Evolutionary conservation across 352 stramenopile genomes (phyloP).

Genomic region (Phytopythium delawarense): DNA sequence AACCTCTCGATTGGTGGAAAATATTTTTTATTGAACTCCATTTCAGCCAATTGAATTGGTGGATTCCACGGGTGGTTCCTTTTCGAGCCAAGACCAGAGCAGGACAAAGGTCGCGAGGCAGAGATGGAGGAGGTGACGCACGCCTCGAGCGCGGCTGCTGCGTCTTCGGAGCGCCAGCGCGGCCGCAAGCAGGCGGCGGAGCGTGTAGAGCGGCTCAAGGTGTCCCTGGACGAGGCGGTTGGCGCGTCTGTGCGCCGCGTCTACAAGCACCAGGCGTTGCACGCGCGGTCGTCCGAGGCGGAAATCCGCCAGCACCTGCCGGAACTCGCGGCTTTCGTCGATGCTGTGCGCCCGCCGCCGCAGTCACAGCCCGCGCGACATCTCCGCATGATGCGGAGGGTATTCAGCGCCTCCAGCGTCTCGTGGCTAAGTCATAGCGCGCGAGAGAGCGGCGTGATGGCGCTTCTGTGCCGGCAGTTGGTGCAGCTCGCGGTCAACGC

Average conservation of each 20-base stretch:
- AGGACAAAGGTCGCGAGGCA: neutral
- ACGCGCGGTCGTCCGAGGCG: neutral
- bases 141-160: neutral
- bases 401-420: slow-evolving; percentile 34
- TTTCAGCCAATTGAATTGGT: too few species aligned
- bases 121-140: neutral
- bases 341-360: slow-evolving; percentile 1
- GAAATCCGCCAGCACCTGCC: slow-evolving; percentile 14
- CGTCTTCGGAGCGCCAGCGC: neutral
- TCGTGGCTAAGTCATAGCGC: slow-evolving; percentile 61
- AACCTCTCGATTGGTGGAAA: too few species aligned
- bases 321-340: slow-evolving; percentile 24
- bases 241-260: slow-evolving; percentile 37
- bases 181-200: neutral
- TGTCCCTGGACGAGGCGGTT: slow-evolving; percentile 39
- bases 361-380: neutral
- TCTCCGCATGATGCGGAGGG: slow-evolving; percentile 14
- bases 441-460: slow-evolving; percentile 44
- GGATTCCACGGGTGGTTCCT: neutral
- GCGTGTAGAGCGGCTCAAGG: neutral
- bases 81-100: neutral
- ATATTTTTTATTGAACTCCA: too few species aligned
- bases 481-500: slow-evolving; percentile 22
- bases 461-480: slow-evolving; percentile 48
- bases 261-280: slow-evolving; percentile 37